Percentiles rank a stretch among this genome's conserved stretches.
phyloP scores from a whole-genome alignment of 805 yeast genomes.

The Candida wancherniae region DNA sequence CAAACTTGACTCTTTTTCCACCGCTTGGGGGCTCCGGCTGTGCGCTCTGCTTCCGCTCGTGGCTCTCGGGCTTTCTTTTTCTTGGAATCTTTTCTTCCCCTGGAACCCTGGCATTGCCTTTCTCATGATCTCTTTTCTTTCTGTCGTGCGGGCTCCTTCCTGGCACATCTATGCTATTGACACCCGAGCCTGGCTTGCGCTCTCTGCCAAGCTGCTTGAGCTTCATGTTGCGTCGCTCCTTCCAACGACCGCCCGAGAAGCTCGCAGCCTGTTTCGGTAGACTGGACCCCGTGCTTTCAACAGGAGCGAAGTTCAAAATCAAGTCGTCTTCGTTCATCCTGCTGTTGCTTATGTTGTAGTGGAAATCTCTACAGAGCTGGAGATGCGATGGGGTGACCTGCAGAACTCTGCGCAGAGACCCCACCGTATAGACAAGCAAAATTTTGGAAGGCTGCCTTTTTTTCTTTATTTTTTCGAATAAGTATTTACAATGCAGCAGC shows the following conservation, averaged over 20 bases:
- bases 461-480: too few relatives aligned
- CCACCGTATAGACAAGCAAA: too few relatives aligned
- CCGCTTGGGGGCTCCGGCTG: not conserved
- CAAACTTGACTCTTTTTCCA: slow-evolving; percentile 19
- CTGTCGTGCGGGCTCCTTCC: slow-evolving; percentile 3
- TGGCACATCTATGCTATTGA: slow-evolving; percentile 24
- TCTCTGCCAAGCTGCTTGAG: slow-evolving; percentile 45
- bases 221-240: slow-evolving; percentile 65
- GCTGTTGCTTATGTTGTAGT: too few relatives aligned
- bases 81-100: slow-evolving; percentile 9
- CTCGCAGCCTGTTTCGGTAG: slow-evolving; percentile 19
- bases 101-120: slow-evolving; percentile 3
- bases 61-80: slow-evolving; percentile 5
- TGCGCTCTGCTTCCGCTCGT: slow-evolving; percentile 2
- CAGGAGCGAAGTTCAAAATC: slow-evolving; percentile 65
- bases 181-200: slow-evolving; percentile 27
- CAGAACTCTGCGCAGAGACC: too few relatives aligned
- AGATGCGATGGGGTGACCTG: too few relatives aligned
- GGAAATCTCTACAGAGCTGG: too few relatives aligned
- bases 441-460: too few relatives aligned
- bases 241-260: slow-evolving; percentile 59
- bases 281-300: slow-evolving; percentile 23
- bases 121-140: slow-evolving; percentile 8
- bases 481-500: too few relatives aligned
- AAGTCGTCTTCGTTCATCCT: slow-evolving; percentile 66